phyloP scores from a whole-genome alignment of 164 flowering plant genomes.

The Chimonanthus praecox region DNA sequence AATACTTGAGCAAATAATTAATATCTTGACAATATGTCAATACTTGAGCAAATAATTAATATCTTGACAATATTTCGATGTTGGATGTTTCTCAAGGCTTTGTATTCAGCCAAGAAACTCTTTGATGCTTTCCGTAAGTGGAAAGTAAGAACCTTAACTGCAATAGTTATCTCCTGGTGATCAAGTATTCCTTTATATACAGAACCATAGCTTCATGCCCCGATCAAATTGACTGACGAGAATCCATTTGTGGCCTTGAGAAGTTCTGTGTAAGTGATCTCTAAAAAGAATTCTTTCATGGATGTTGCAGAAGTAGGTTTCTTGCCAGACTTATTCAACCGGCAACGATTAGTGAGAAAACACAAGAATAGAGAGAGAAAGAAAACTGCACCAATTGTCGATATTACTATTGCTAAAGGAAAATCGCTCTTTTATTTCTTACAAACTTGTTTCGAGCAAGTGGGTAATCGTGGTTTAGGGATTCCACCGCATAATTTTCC shows the following conservation, averaged over 20 bases:
- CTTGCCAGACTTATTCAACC: neutral
- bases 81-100: conserved; percentile 34
- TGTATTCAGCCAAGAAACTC: conserved; percentile 48
- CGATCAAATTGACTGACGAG: conserved; percentile 30
- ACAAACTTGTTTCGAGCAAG: conserved; percentile 7
- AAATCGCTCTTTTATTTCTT: neutral
- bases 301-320: neutral
- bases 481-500: conserved; percentile 32
- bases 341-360: neutral
- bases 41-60: conserved; percentile 30
- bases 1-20: conserved; percentile 42
- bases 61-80: conserved; percentile 50
- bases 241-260: conserved; percentile 33
- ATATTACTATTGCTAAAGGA: neutral
- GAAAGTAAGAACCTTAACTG: conserved; percentile 36
- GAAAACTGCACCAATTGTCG: neutral
- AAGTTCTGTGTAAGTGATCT: conserved; percentile 35
- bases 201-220: conserved; percentile 46
- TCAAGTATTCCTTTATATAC: conserved; percentile 36
- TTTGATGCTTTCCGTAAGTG: conserved; percentile 19
- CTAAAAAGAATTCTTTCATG: conserved; percentile 9
- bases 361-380: neutral
- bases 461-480: conserved; percentile 16
- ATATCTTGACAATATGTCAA: too few relatives aligned
- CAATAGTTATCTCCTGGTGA: conserved; percentile 18